These are phyloP conservation scores for Saturnispora gosingensis DNA, from an alignment of 805 yeast species.

Conservation along the genomic window DNA sequence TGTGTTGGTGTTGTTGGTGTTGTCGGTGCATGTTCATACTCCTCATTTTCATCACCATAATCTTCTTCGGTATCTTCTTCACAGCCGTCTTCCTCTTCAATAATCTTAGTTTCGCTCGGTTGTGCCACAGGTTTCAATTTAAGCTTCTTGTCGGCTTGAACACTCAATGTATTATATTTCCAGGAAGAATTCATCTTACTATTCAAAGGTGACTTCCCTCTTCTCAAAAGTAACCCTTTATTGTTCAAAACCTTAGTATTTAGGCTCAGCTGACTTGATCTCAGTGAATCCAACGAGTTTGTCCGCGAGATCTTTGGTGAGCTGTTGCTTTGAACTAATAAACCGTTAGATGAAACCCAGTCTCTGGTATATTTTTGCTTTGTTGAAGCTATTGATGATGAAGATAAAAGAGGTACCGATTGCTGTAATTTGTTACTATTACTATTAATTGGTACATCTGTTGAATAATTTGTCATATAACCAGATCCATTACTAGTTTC, in stretches of 20 bases:
- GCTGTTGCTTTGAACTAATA: constrained; percentile 8
- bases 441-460: constrained; percentile 17
- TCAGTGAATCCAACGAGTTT: constrained; percentile 28
- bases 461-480: constrained; percentile 29
- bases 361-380: constrained; percentile 26
- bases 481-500: constrained; percentile 41
- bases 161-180: constrained; percentile 29
- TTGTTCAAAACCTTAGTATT: constrained; percentile 3
- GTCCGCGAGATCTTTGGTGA: constrained; percentile 20
- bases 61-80: constrained; percentile 8
- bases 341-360: constrained; percentile 24
- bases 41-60: neutral
- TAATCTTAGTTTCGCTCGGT: constrained; percentile 47
- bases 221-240: constrained; percentile 13
- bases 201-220: constrained; percentile 28
- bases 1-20: neutral
- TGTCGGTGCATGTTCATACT: neutral
- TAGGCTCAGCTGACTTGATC: constrained; percentile 18
- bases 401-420: neutral
- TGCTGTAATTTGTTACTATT: neutral
- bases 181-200: constrained; percentile 24
- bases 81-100: constrained; percentile 12
- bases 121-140: constrained; percentile 46
- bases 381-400: constrained; percentile 3
- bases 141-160: neutral